phyloP scores from a whole-genome alignment of 495 filamentous ascomycete genomes.

The Daldinia vernicosa region DNA sequence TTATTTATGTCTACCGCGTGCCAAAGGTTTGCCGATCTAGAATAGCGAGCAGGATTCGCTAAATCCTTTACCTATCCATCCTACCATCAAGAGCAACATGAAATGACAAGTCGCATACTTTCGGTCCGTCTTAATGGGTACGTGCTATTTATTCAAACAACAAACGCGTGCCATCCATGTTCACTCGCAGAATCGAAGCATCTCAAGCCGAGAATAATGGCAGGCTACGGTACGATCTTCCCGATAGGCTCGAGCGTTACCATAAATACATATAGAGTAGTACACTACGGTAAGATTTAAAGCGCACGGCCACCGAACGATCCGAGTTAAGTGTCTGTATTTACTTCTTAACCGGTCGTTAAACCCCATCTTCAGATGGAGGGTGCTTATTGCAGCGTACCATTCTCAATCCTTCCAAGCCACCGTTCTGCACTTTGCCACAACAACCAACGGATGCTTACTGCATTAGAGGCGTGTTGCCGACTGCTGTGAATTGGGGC shows the following conservation, averaged over 20 bases:
- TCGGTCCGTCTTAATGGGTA: conserved; percentile 20
- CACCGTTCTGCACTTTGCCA: conserved; percentile 30
- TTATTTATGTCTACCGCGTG: conserved; percentile 16
- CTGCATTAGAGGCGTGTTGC: conserved; percentile 23
- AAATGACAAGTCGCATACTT: conserved; percentile 16
- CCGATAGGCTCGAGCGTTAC: background rate
- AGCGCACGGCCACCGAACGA: background rate
- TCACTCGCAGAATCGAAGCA: background rate
- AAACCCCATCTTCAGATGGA: conserved; percentile 21
- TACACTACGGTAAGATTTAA: background rate
- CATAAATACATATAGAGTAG: background rate
- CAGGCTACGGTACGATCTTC: background rate
- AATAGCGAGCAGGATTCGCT: conserved; percentile 23
- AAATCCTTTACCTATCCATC: conserved; percentile 29
- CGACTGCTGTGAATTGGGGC: conserved; percentile 1
- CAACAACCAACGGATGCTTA: conserved; percentile 26
- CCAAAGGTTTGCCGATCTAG: conserved; percentile 23
- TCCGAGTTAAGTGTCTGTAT: background rate
- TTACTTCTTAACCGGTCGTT: conserved; percentile 2
- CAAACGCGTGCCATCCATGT: background rate
- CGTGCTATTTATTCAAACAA: conserved; percentile 1
- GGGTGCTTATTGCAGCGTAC: conserved; percentile 26
- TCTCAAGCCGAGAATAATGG: background rate
- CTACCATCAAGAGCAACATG: conserved; percentile 4
- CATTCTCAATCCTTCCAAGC: conserved; percentile 36